Percentiles rank a stretch among this genome's conserved stretches.
phyloP scores from a whole-genome alignment of 306 rosid species.

The Dalbergia cochinchinensis region DNA sequence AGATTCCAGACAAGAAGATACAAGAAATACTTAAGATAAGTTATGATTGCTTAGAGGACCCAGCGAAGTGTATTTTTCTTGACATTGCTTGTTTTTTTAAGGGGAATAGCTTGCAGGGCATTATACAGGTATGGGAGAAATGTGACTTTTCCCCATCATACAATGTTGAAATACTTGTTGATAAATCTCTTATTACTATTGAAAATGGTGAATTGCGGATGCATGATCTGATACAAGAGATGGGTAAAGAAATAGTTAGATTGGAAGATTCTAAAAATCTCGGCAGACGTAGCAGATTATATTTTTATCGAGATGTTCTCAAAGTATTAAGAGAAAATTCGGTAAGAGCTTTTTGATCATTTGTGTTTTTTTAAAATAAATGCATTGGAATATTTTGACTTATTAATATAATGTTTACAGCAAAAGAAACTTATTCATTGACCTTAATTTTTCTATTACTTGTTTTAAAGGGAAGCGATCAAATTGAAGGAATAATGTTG shows the following conservation, averaged over 20 bases:
- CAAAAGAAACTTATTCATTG: not conserved
- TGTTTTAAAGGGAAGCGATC: not conserved
- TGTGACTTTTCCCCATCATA: not conserved
- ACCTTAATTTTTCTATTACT: not conserved
- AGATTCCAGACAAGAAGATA: not conserved
- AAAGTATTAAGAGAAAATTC: not conserved
- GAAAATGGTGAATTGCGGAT: not conserved
- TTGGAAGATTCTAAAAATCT: not conserved
- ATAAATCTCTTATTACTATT: not conserved
- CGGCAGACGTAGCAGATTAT: not conserved
- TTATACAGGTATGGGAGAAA: too few relatives aligned
- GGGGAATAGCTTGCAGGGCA: too few relatives aligned
- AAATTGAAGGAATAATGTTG: slow-evolving; percentile 1
- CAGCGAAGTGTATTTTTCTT: not conserved
- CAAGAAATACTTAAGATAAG: not conserved
- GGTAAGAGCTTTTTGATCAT: not conserved
- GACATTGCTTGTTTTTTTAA: slow-evolving; percentile 24
- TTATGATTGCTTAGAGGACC: not conserved
- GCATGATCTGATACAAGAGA: slow-evolving; percentile 17
- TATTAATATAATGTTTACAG: too few relatives aligned
- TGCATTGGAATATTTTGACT: too few relatives aligned
- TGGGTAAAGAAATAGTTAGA: slow-evolving; percentile 11
- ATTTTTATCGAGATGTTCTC: not conserved
- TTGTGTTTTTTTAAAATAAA: not conserved
- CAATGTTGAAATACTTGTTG: not conserved